phyloP scores from a whole-genome alignment of 2,329 filamentous ascomycete species.

The Clonostachys rosea region DNA sequence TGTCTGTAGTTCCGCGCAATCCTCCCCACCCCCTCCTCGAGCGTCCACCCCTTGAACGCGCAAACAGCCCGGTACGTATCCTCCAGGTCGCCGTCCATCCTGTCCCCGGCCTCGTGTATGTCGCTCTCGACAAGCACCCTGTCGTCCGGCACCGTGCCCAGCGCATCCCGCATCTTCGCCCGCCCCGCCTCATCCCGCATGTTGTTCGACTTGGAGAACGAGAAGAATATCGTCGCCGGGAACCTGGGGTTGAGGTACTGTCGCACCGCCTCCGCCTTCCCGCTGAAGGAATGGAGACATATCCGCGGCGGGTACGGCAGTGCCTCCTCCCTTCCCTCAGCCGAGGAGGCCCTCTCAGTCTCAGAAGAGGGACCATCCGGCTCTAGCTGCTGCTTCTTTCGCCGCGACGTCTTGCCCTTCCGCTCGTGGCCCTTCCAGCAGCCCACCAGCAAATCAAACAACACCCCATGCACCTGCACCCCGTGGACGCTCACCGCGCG shows the following conservation, averaged over 20 bases:
- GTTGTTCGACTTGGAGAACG: slow-evolving; percentile 80
- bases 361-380: slow-evolving; percentile 23
- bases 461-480: slow-evolving; percentile 65
- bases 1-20: slow-evolving; percentile 69
- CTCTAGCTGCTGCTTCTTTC: slow-evolving; percentile 21
- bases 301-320: slow-evolving; percentile 70
- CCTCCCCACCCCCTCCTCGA: slow-evolving; percentile 62
- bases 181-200: slow-evolving; percentile 45
- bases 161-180: slow-evolving; percentile 52
- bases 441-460: slow-evolving; percentile 57
- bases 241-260: slow-evolving; percentile 71
- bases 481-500: slow-evolving; percentile 63
- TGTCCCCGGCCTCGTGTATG: slow-evolving; percentile 70
- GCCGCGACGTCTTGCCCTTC: slow-evolving; percentile 17
- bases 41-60: slow-evolving; percentile 65
- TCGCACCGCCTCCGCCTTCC: slow-evolving; percentile 64
- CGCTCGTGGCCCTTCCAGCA: slow-evolving; percentile 64
- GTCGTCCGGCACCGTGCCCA: slow-evolving; percentile 69
- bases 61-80: slow-evolving; percentile 69
- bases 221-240: slow-evolving; percentile 75
- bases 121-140: slow-evolving; percentile 82
- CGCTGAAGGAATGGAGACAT: slow-evolving; percentile 87
- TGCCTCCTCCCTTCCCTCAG: slow-evolving; percentile 10
- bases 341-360: slow-evolving; percentile 18
- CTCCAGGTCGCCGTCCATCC: slow-evolving; percentile 73